Conservation (phyloP, 2,329 filamentous ascomycete species). For the Phaeophleospora eucalypticola region DNA sequence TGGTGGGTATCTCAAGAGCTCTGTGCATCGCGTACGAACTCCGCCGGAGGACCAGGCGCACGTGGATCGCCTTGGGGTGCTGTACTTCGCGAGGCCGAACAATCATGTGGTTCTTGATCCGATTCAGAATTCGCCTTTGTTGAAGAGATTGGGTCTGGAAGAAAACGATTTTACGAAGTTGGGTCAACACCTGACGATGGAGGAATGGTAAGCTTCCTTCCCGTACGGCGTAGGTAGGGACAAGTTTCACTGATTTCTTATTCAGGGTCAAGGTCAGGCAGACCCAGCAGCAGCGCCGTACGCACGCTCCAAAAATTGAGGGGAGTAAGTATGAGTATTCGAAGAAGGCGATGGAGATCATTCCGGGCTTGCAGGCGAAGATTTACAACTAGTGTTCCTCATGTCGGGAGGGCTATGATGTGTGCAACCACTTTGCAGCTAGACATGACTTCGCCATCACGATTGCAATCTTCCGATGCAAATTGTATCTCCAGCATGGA, state of each 20-base stretch:
- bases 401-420: too few relatives aligned
- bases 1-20: constrained; percentile 45
- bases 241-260: background rate
- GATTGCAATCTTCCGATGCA: too few relatives aligned
- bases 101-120: constrained; percentile 38
- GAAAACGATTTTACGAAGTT: constrained; percentile 28
- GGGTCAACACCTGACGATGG: constrained; percentile 42
- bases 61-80: constrained; percentile 46
- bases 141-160: constrained; percentile 33
- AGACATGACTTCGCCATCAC: too few relatives aligned
- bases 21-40: constrained; percentile 46
- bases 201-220: constrained; percentile 33
- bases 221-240: background rate
- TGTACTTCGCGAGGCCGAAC: constrained; percentile 49
- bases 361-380: constrained; percentile 30
- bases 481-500: too few relatives aligned
- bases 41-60: constrained; percentile 48
- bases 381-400: constrained; percentile 32
- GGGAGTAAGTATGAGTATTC: constrained; percentile 33
- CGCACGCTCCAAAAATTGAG: constrained; percentile 37
- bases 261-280: constrained; percentile 31
- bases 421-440: too few relatives aligned
- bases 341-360: constrained; percentile 35
- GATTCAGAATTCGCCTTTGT: constrained; percentile 36
- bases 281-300: constrained; percentile 37